phyloP scores from a whole-genome alignment of 2,329 filamentous ascomycete genomes.

The Fusarium sp. region DNA sequence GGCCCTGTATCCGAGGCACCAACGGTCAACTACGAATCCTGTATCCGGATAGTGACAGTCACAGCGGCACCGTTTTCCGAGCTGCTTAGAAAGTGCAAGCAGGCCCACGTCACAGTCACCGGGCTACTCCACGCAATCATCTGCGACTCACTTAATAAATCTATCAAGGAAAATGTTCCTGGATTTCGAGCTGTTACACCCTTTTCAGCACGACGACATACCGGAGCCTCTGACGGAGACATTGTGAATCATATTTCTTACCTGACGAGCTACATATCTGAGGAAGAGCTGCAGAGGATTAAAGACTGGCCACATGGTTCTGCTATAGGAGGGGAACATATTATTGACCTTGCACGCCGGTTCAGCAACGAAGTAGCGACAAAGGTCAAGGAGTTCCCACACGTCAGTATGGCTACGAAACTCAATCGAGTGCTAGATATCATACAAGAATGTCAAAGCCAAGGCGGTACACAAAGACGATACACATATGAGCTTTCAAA shows the following conservation, averaged over 20 bases:
- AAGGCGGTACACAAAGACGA: background rate
- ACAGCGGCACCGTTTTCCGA: background rate
- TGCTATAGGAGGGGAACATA: background rate
- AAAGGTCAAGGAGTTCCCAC: conserved; percentile 4
- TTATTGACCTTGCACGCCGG: background rate
- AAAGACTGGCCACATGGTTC: background rate
- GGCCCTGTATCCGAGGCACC: background rate
- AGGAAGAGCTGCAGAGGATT: background rate
- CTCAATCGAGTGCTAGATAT: background rate
- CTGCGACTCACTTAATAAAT: background rate
- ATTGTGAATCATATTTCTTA: conserved; percentile 22
- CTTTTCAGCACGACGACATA: background rate
- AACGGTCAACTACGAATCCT: background rate
- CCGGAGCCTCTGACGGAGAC: background rate
- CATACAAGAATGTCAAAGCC: background rate
- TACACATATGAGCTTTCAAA: conserved; percentile 28
- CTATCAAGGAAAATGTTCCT: background rate
- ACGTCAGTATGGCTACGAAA: background rate
- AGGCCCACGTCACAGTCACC: background rate
- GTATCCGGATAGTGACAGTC: background rate
- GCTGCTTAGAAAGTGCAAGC: background rate
- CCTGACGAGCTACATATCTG: background rate
- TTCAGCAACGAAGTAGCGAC: background rate
- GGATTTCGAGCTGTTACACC: conserved; percentile 5
- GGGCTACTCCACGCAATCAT: conserved; percentile 2